Evolutionary conservation across 1,284 basidiomycete species (phyloP).

Genomic region (Tetrapyrgos nigripes): DNA sequence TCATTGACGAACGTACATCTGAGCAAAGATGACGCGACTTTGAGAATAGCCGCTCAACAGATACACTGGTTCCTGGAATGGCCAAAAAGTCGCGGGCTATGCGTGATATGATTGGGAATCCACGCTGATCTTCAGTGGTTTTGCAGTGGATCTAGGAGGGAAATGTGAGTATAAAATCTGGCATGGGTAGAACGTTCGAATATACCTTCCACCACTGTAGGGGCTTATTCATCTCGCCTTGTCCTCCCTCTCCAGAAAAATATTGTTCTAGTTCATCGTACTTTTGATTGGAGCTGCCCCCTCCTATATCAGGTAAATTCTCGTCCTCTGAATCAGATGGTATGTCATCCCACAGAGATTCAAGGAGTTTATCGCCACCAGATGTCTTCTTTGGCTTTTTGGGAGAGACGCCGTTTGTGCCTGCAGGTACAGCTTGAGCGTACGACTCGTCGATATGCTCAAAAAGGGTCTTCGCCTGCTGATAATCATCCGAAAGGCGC

Average conservation of each 20-base stretch:
- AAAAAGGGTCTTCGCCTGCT: constrained; percentile 11
- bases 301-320: too few species aligned
- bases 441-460: constrained; percentile 10
- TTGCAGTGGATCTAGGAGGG: constrained; percentile 5
- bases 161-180: too few species aligned
- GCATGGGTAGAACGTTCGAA: too few species aligned
- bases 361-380: neutral
- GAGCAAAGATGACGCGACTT: too few species aligned
- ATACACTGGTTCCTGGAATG: too few species aligned
- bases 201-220: constrained; percentile 26
- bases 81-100: too few species aligned
- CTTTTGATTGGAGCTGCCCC: too few species aligned
- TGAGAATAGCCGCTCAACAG: too few species aligned
- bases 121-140: neutral
- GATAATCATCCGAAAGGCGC: constrained; percentile 5
- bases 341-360: neutral
- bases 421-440: neutral
- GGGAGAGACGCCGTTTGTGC: neutral
- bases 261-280: too few species aligned
- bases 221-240: neutral
- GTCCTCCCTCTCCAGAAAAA: constrained; percentile 7
- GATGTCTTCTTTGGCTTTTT: neutral
- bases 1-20: too few species aligned
- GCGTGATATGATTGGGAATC: too few species aligned
- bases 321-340: too few species aligned